These are phyloP conservation scores for Botrytis aclada DNA, from an alignment of 2,329 filamentous ascomycete species.

Conservation along the genomic window DNA sequence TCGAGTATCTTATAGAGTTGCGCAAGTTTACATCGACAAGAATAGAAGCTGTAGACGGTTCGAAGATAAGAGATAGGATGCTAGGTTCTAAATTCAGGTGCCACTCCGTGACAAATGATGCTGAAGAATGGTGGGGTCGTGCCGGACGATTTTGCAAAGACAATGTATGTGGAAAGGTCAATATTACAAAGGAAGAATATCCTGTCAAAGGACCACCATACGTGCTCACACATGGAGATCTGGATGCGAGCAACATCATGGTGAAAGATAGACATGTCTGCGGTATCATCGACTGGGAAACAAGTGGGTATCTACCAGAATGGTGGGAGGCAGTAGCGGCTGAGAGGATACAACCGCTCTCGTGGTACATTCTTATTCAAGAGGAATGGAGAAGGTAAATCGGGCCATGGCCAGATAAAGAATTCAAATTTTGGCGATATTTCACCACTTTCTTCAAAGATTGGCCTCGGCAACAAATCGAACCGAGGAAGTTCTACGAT, in stretches of 20 bases:
- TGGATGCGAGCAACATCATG: not conserved
- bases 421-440: not conserved
- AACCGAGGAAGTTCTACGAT: not conserved
- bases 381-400: not conserved
- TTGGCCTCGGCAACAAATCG: accelerated
- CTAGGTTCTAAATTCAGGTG: too few relatives aligned
- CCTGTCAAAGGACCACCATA: not conserved
- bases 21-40: conserved; percentile 1
- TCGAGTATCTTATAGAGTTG: conserved; percentile 2
- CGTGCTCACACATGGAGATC: not conserved
- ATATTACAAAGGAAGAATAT: too few relatives aligned
- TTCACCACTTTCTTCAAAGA: not conserved
- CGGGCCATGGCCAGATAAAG: not conserved
- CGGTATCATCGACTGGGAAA: not conserved
- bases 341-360: accelerated
- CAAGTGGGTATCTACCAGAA: not conserved
- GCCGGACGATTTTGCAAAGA: too few relatives aligned
- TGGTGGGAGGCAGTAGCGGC: not conserved
- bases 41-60: not conserved
- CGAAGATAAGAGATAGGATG: not conserved
- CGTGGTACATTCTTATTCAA: accelerated
- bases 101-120: not conserved
- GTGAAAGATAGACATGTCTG: not conserved
- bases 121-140: not conserved
- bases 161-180: too few relatives aligned